Evolutionary conservation across 768 basidiomycete species (phyloP), one percentile per base, ranked within the genome.

Genomic region (Coprinellus micaceus): DNA sequence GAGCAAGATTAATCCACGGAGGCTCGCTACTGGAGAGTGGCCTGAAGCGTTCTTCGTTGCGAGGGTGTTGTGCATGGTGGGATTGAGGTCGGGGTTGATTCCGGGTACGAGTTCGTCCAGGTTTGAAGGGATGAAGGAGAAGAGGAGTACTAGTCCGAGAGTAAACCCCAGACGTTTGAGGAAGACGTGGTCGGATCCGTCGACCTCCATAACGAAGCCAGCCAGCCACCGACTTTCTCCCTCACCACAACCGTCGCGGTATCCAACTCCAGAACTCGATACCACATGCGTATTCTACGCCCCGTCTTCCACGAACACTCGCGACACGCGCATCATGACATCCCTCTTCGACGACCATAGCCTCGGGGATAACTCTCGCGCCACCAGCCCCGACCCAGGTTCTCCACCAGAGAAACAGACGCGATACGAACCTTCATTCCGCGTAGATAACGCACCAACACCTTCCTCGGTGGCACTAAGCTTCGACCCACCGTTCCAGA

Each of bases 21-120:
- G 74, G 30, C 77, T 91, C 3, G 89, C 87, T 0, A 69, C 74
- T 2, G 88, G 89, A 0, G 81, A 78, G 50, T 79, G 80, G 77
- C 80, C 83, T 17, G 89, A 90, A 63, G 77, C 82, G n/a, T 72
- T 81, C 9, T 86, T 81, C 57, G 70, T 92, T 10, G 88, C 78
- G 0, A 77, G 85, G 64, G 70, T 89, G 2, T 74, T 91, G 11
- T 88, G 86, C 64, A 88, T 85, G 85, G 77, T 90, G 21, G 87
- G 82, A 0, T 71, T 74, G 54, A 71, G 72, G 54, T 68, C 66
- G 39, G 78, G 81, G 1, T 64, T 69, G 17, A 60, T 69, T 36
- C 49, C 37, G n/a, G 4, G 25, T 11, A 26, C 53, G 15, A 41
- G 37, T 37, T 41, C 36, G 5, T 29, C 53, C 26, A 5, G 28